Base-by-base conservation (phyloP, 441 rosid species). In the Adansonia madagascariensis region DNA sequence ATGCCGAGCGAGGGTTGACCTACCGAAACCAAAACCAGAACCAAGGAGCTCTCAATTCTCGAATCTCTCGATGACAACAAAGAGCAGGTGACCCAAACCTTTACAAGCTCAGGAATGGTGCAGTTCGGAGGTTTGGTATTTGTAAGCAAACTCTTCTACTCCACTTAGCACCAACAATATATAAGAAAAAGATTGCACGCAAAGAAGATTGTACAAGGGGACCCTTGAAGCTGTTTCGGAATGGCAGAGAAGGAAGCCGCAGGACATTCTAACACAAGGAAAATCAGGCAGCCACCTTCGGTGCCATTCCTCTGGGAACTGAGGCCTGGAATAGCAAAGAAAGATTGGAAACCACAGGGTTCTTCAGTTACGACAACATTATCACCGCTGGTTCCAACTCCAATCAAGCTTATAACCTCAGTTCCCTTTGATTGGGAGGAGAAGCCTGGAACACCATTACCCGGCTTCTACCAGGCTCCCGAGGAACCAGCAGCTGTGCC, bases 291-390 rank as follows among this genome's bases (percentile, higher is more conserved):
- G 62, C 92, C 94, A 35, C 96, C 94, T 65, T 83, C 94, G 12
- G 88, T 92, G 75, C 97, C 98, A n/a, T 95, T 93, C 82, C 77
- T 90, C 39, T 92, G 98, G 98, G 98, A 93, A 83, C 89, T 79
- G 63, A 84, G 79, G 79, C 97, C 97, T 1, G 98, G 99, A 49
- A 76, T 81, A 22, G 89, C 96, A 17, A 91, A 89, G 77, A 91
- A 82, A 63, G 83, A 85, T 77, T 92, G 98, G 98, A 88, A 80
- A 68, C 89, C 91, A 24, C 80, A 57, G 20, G 81, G 78, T 79
- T 75, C 91, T 77, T 47, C 83, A 6, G 77, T 80, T 73, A 59
- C 81, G 0, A 79, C 87, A n/a, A 68, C 78, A 44, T 61, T 72
- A 44, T 83, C 84, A 14, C 66, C 74, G 22, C 82, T 78, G 24